Percentiles rank a stretch among this genome's conserved stretches.
These are phyloP conservation scores for Lonicera japonica DNA, from an alignment of 129 eudicot species.

Conservation along the genomic window DNA sequence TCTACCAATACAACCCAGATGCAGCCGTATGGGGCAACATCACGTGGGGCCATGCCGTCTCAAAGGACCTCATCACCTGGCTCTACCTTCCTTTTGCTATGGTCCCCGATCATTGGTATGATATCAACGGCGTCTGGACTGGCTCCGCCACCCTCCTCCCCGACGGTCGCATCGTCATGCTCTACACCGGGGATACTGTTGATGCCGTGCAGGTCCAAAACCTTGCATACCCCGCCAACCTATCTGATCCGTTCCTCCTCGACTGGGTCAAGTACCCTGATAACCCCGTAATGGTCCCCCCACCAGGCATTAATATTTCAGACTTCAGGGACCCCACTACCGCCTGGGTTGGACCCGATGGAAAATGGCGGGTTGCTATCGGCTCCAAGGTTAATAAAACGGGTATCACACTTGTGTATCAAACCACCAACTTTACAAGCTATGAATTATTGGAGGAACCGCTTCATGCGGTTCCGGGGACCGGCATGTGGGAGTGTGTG, in stretches of 20 bases:
- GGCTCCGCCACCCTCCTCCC: slow-evolving; percentile 90
- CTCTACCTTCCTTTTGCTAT: slow-evolving; percentile 67
- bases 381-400: slow-evolving; percentile 69
- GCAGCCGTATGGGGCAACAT: slow-evolving; percentile 91
- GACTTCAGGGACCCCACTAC: slow-evolving; percentile 93
- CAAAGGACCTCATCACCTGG: slow-evolving; percentile 72
- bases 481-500: slow-evolving; percentile 99
- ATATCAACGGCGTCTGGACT: slow-evolving; percentile 83
- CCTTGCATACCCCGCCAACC: slow-evolving; percentile 77
- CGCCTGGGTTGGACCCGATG: slow-evolving; percentile 66
- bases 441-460: slow-evolving; percentile 51
- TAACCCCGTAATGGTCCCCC: slow-evolving; percentile 83
- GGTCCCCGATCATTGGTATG: slow-evolving; percentile 85
- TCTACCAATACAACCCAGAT: slow-evolving; percentile 89
- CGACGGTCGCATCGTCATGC: slow-evolving; percentile 65
- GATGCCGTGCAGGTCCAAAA: slow-evolving; percentile 75
- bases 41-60: slow-evolving; percentile 89
- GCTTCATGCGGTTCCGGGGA: slow-evolving; percentile 76
- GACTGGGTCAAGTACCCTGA: slow-evolving; percentile 76
- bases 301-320: slow-evolving; percentile 55
- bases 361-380: slow-evolving; percentile 59
- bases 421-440: slow-evolving; percentile 53
- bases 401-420: slow-evolving; percentile 61
- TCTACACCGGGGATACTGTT: slow-evolving; percentile 63
- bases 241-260: slow-evolving; percentile 79